Base-by-base conservation (phyloP, 305 asterid genomes). In the Withania somnifera region DNA sequence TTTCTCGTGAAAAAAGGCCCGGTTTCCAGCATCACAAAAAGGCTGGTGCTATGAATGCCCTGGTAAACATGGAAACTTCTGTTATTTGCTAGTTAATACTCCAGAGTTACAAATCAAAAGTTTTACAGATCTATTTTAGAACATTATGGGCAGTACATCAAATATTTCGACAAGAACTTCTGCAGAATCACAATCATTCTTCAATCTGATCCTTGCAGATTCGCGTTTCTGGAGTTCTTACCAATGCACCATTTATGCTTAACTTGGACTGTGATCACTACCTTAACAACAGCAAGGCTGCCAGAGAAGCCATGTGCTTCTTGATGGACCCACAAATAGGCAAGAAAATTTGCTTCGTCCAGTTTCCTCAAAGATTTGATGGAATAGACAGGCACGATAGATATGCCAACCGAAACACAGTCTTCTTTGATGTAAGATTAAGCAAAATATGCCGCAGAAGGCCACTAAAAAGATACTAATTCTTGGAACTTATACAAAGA, bases 211-310 rank as follows among this genome's bases (percentile, higher is more conserved):
- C 42, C 34, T 76, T 84, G 66, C 92, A 96, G 99, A 91, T 96
- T 83, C 99, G 99, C 9, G 98, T 96, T 57, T 81, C 99, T 81
- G 98, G 92, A 58, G 98, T 96, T 85, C 99, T 96, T 56, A 94
- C 99, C 77, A 96, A 96, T 86, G 98, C 99, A 57, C 97, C 99
- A 24, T 94, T 94, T 94, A 96, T 96, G 99, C 91, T 96, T 88
- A 96, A 96, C 93, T 92, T 96, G 98, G 99, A 96, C 50, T 96
- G 99, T 82, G 98, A 96, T 84, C 99, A 96, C 81, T 96, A 96
- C 86, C 24, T 94, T 58, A 96, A 96, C 94, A 96, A 94, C 90
- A 94, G 99, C 90, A 94, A 92, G 85, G 99, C 99, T 52, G 93
- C 85, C 30, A 90, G 98, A 78, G 99, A 96, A 83, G 94, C 98